Evolutionary conservation across 805 yeast species (phyloP), one percentile per base, ranked within the genome.

Genomic region (Candida sanyiensis): DNA sequence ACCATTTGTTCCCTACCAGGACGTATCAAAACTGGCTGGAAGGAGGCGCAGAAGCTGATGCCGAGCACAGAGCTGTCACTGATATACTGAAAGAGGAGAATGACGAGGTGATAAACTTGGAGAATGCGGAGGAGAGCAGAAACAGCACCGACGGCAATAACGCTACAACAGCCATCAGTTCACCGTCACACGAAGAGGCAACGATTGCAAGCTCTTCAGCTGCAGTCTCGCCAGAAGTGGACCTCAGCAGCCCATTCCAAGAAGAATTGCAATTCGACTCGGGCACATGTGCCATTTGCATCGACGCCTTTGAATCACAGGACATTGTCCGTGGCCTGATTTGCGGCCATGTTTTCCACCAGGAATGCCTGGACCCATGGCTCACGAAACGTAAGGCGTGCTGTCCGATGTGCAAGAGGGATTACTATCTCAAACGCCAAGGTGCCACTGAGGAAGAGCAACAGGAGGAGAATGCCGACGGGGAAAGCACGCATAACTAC

Each of bases 341-440:
- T 9, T 85, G 95, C 62, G 87, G 88, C 3, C 95, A 85, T 59
- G 87, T 81, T 3, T 85, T 79, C 69, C 95, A 85, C 53, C 68
- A 79, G 17, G 80, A 72, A 13, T 85, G 95, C 59, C 70, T 86
- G 38, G 87, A 81, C 46, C 89, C 89, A 2, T 85, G 95, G 95
- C 63, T 85, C 33, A 78, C 76, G 3, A 73, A 74, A 46, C 66
- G 90, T 48, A 70, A 82, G 33, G 89, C 88, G 1, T 80, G 85
- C 50, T 85, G 95, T 56, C 95, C 95, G 7, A 76, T 80, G 67
- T 85, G 95, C 60, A 83, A 84, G 52, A 63, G 80, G 23, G 87
- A 79, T 54, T 80, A 78, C 54, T 75, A 69, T 50, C 11, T 58
- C 43, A 54, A 55, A 41, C 45, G 45, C 23, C 30, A 40, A 6